phyloP scores from a whole-genome alignment of 2,329 filamentous ascomycete species.

The Fusarium robinianum region DNA sequence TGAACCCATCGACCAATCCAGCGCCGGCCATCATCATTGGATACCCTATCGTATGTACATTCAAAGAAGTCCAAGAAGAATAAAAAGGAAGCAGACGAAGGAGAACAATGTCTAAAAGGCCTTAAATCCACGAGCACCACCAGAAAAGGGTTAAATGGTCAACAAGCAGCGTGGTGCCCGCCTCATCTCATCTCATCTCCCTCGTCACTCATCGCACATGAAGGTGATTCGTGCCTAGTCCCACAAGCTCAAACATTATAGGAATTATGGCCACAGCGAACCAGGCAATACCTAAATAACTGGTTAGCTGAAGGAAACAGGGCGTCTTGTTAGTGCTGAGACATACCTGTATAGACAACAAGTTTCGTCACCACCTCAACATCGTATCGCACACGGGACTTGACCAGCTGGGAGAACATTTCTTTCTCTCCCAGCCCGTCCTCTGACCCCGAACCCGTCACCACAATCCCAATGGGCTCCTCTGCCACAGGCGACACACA shows the following conservation, averaged over 20 bases:
- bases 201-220: conserved; percentile 28
- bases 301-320: conserved; percentile 12
- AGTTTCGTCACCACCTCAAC: conserved; percentile 98
- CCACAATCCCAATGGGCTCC: conserved; percentile 42
- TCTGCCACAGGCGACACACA: conserved; percentile 41
- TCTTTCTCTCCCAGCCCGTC: conserved; percentile 69
- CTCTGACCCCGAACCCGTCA: conserved; percentile 45
- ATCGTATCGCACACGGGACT: conserved; percentile 90
- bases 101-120: not conserved
- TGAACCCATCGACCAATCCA: conserved; percentile 17
- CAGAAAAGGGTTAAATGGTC: not conserved
- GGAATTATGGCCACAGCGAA: conserved; percentile 77
- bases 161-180: conserved; percentile 17
- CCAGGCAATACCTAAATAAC: conserved; percentile 73
- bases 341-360: conserved; percentile 86
- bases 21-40: conserved; percentile 28
- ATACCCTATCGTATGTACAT: conserved; percentile 33
- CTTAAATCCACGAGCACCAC: too few species aligned
- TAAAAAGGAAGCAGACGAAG: not conserved
- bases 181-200: conserved; percentile 21
- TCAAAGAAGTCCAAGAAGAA: conserved; percentile 18
- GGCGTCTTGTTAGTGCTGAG: not conserved
- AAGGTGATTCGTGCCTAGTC: conserved; percentile 51
- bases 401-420: conserved; percentile 82
- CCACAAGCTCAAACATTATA: conserved; percentile 68